Percentiles rank a stretch among this genome's conserved stretches.
Conservation (phyloP, 139 green algal genomes). For the Coelastrella sp. region DNA sequence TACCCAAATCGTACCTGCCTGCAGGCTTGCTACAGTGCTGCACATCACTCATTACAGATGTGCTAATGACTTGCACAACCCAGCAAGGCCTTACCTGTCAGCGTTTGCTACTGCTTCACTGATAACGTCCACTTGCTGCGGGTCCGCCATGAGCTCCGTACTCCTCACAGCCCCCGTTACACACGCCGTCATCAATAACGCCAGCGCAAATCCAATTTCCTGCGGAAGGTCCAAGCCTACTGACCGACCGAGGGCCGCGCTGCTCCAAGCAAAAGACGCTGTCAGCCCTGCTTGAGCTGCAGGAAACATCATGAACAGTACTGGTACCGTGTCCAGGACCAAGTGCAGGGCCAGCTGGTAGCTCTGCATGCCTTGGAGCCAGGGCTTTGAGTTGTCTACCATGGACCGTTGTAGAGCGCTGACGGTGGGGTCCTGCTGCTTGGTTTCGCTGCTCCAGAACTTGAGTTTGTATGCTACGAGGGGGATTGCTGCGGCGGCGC, state of each 20-base stretch:
- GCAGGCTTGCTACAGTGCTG: not conserved
- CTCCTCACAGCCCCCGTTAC: not conserved
- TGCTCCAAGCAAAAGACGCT: not conserved
- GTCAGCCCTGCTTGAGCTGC: conserved; percentile 36
- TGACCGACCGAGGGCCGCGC: not conserved
- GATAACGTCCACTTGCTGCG: conserved; percentile 32
- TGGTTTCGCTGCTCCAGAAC: conserved; percentile 1
- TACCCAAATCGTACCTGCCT: not conserved
- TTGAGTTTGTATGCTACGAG: conserved; percentile 2
- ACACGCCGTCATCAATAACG: conserved; percentile 29
- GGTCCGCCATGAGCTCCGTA: conserved; percentile 29
- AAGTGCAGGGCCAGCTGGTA: conserved; percentile 20
- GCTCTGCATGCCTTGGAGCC: conserved; percentile 15
- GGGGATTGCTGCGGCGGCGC: conserved; percentile 16
- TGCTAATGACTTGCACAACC: too few species aligned
- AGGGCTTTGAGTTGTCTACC: conserved; percentile 5
- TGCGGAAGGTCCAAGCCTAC: not conserved
- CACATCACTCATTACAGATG: not conserved
- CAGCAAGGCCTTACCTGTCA: conserved; percentile 32
- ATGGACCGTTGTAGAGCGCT: not conserved
- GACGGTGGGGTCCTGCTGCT: not conserved
- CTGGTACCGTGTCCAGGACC: conserved; percentile 31
- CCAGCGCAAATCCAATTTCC: not conserved
- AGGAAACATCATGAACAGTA: conserved; percentile 47
- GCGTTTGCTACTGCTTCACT: conserved; percentile 41